phyloP scores from a whole-genome alignment of 768 basidiomycete species.

The Hygrophorus pudorinus region DNA sequence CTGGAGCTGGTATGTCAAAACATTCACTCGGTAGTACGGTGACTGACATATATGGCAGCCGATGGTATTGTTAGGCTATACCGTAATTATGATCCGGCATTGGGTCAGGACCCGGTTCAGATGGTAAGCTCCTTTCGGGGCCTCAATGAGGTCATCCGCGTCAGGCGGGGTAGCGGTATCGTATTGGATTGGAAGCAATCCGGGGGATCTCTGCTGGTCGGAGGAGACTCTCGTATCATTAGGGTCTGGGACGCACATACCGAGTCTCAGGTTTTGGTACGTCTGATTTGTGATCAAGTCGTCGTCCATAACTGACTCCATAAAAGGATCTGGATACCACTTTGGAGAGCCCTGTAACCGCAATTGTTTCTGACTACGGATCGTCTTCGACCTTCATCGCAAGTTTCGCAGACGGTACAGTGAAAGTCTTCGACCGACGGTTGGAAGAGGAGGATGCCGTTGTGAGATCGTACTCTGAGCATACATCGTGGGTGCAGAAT shows the following conservation, averaged over 20 bases:
- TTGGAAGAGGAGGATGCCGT: slow-evolving; percentile 75
- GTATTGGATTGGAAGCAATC: slow-evolving; percentile 92
- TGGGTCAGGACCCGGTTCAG: slow-evolving; percentile 67
- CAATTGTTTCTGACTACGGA: slow-evolving; percentile 68
- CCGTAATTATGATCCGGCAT: slow-evolving; percentile 77
- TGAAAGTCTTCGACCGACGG: slow-evolving; percentile 90
- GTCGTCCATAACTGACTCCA: background rate
- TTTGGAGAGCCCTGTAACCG: slow-evolving; percentile 82
- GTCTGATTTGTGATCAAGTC: slow-evolving; percentile 13
- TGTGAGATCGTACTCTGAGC: slow-evolving; percentile 65
- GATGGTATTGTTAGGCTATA: slow-evolving; percentile 90
- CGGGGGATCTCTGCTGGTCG: slow-evolving; percentile 75
- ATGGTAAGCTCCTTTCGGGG: slow-evolving; percentile 94
- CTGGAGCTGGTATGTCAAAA: slow-evolving; percentile 61
- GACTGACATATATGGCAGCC: slow-evolving; percentile 35
- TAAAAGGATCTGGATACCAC: slow-evolving; percentile 80
- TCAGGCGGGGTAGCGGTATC: slow-evolving; percentile 73
- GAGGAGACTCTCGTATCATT: slow-evolving; percentile 84
- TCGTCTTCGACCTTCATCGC: slow-evolving; percentile 76
- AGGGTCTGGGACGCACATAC: slow-evolving; percentile 94
- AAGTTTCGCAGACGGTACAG: slow-evolving; percentile 85
- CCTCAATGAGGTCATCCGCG: slow-evolving; percentile 64
- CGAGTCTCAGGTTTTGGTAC: slow-evolving; percentile 66
- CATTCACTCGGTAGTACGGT: background rate
- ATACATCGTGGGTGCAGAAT: slow-evolving; percentile 84